Evolutionary conservation across 345 rosid species (phyloP), one percentile per base, ranked within the genome.

Genomic region (Euphorbia tirucalli): DNA sequence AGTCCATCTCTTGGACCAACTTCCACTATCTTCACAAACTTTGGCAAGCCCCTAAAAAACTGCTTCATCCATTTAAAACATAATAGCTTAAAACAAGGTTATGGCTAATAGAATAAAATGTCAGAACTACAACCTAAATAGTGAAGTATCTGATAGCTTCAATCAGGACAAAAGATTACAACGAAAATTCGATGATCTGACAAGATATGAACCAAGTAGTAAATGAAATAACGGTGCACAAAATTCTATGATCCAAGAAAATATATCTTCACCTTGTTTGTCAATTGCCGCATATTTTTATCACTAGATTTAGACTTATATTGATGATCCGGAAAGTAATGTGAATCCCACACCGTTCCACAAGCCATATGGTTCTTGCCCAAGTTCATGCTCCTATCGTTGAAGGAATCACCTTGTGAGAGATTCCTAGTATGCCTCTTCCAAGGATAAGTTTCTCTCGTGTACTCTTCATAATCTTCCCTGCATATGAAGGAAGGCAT

Each of bases 1-100:
- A 88, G 75, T 66, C 90, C 89, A 79, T 90, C 90, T 69, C 92
- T 86, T 0, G 92, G 89, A 76, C 96, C 96, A 66, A 86, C 96
- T 85, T 90, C 96, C 63, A 88, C 92, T 27, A 90, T 83, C 87
- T 88, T 88, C 80, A 90, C 96, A 82, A 68, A 80, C 68, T 75
- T 69, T 0, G 89, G 92, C 14, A 87, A 79, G 30, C 80, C 85
- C 74, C 65, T 80, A 69, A 83, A 69, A 75, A 82, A 83, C 92
- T 90, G 78, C 69, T 66, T 71, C 30, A 57, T 46, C 61, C 69
- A 79, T 37, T 69, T 24, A 74, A 74, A 67, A 65, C 5, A 71
- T 25, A 54, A 73, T 52, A 64, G 22, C 28, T 56, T 19, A 69
- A 2, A 70, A 30, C 9, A 35, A 54, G 56, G 46, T 13, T 24